Conservation (phyloP, 2,329 filamentous ascomycete genomes). For the Talaromyces sp. region DNA sequence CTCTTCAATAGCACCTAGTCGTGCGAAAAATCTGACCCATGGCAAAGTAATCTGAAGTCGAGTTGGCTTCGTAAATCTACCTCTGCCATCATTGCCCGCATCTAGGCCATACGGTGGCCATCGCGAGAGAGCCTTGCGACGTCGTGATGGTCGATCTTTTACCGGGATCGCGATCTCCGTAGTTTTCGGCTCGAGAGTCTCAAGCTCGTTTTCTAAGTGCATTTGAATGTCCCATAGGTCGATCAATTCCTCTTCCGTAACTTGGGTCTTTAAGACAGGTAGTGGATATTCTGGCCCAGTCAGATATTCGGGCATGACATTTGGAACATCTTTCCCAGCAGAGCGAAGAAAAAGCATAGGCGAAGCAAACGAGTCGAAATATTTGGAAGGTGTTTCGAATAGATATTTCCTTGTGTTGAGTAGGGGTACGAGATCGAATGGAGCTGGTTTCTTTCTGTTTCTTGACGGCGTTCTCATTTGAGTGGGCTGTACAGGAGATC, state of each 20-base stretch:
- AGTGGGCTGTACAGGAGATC: slow-evolving; percentile 9
- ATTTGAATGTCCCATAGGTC: slow-evolving; percentile 19
- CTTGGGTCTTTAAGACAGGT: slow-evolving; percentile 27
- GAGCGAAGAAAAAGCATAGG: slow-evolving; percentile 43
- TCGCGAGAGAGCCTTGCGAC: slow-evolving; percentile 36
- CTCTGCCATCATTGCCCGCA: slow-evolving; percentile 26
- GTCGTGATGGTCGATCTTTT: slow-evolving; percentile 24
- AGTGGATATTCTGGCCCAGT: slow-evolving; percentile 34
- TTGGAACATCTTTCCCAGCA: slow-evolving; percentile 38
- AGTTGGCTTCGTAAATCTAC: slow-evolving; percentile 22
- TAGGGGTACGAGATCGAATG: slow-evolving; percentile 34
- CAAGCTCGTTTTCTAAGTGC: slow-evolving; percentile 7
- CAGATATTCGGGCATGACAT: slow-evolving; percentile 31
- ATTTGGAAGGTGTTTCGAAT: slow-evolving; percentile 37
- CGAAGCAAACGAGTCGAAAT: slow-evolving; percentile 45
- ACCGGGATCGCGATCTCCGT: neutral
- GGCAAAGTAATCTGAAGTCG: slow-evolving; percentile 32
- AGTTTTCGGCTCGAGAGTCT: neutral
- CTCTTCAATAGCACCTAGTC: neutral
- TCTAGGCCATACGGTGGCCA: slow-evolving; percentile 41
- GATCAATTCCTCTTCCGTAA: slow-evolving; percentile 7
- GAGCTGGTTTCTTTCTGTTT: slow-evolving; percentile 19
- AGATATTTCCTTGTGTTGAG: slow-evolving; percentile 34
- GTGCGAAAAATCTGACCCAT: slow-evolving; percentile 30
- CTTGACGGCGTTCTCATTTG: slow-evolving; percentile 21